Evolutionary conservation across 176 grass and related monocot species (phyloP).

Genomic region (Phyllostachys edulis): DNA sequence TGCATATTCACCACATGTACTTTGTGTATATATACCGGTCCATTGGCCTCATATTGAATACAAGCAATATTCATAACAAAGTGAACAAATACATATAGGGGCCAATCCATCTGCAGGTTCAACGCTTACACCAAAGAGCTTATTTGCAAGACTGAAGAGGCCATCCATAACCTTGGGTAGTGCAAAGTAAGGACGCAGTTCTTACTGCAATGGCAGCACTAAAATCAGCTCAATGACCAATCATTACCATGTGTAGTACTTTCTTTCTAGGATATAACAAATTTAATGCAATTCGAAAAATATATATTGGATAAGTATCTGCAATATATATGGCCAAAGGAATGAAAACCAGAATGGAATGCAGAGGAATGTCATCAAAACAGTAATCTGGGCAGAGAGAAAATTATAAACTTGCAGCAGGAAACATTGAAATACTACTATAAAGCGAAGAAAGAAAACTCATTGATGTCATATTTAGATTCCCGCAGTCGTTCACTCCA

Average conservation of each 20-base stretch:
- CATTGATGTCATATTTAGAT: slow-evolving; percentile 92
- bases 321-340: neutral
- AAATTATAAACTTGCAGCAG: neutral
- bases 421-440: neutral
- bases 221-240: neutral
- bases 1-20: no score
- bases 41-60: no score
- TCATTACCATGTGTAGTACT: neutral
- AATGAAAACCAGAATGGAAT: neutral
- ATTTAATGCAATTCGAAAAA: neutral
- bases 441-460: slow-evolving; percentile 49
- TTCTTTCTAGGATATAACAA: neutral
- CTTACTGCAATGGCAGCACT: slow-evolving; percentile 59
- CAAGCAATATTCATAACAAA: no score
- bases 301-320: neutral
- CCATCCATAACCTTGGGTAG: slow-evolving; percentile 95
- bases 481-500: slow-evolving; percentile 95
- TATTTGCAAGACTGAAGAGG: slow-evolving; percentile 84
- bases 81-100: slow-evolving; percentile 59
- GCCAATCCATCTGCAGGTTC: slow-evolving; percentile 87
- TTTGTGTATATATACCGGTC: no score
- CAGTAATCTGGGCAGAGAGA: neutral
- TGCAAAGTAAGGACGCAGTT: slow-evolving; percentile 93
- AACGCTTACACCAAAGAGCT: slow-evolving; percentile 81
- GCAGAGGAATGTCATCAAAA: neutral